Percentiles rank a stretch among this genome's conserved stretches.
Evolutionary conservation across 805 yeast genomes (phyloP).

Genomic region (Hanseniaspora clermontiae): DNA sequence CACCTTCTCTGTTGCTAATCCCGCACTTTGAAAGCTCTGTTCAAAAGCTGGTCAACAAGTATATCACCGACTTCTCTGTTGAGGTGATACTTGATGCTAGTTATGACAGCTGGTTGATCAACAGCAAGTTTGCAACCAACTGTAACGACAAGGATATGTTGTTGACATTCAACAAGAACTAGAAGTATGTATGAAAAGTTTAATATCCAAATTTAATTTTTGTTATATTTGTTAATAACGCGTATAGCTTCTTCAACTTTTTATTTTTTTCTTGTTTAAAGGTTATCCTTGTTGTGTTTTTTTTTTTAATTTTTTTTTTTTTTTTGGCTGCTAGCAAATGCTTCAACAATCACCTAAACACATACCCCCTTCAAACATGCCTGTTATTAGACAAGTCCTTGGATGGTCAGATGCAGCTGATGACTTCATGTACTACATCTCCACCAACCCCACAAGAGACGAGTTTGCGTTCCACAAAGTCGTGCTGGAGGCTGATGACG

Average conservation of each 20-base stretch:
- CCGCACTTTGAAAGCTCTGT: not conserved
- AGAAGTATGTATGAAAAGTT: not conserved
- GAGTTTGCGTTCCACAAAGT: constrained; percentile 59
- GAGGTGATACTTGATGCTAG: constrained; percentile 1
- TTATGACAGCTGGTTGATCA: not conserved
- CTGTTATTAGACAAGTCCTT: constrained; percentile 17
- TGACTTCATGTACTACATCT: constrained; percentile 31
- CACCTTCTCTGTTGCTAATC: not conserved
- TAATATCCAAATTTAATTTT: not conserved
- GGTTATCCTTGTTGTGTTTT: not conserved
- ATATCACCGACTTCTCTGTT: not conserved
- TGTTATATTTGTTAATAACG: not conserved
- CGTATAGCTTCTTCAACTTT: not conserved
- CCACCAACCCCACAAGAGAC: constrained; percentile 69
- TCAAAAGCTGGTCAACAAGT: not conserved
- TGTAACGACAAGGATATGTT: constrained; percentile 4
- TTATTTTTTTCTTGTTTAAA: not conserved
- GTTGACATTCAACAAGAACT: constrained; percentile 3
- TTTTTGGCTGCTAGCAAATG: not conserved
- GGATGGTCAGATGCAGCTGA: constrained; percentile 20
- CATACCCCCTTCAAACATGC: constrained; percentile 16
- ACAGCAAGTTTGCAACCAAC: not conserved
- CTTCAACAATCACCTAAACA: not conserved
- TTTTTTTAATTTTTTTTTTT: not conserved
- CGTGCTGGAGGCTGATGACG: constrained; percentile 32